A percentile compares a stretch with the other conserved stretches of the same genome.
Conservation (phyloP, 352 stramenopile species). For the Bremia lactucae region DNA sequence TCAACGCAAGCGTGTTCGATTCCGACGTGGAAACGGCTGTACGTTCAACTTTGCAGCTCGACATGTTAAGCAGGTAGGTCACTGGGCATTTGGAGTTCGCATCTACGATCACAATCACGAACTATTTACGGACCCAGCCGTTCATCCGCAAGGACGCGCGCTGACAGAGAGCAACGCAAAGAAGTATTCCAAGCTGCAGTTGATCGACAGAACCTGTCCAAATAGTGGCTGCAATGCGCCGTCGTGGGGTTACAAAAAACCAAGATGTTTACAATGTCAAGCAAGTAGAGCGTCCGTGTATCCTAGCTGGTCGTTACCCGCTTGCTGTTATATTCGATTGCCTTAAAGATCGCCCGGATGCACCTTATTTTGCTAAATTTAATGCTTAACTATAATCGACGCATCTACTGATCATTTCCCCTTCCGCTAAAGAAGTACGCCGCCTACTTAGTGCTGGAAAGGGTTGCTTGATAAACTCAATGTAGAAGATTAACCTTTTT, state of each 20-base stretch:
- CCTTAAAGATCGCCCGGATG: too few relatives aligned
- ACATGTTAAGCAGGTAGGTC: background rate
- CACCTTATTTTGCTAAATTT: background rate
- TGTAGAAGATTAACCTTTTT: background rate
- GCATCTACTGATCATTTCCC: background rate
- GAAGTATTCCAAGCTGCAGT: background rate
- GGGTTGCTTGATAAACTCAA: background rate
- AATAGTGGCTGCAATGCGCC: background rate
- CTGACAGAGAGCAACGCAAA: background rate
- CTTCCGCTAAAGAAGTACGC: background rate
- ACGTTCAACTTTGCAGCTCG: background rate
- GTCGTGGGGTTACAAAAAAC: background rate
- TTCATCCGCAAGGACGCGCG: background rate
- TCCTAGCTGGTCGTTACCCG: background rate
- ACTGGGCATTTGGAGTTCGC: background rate
- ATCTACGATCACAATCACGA: background rate
- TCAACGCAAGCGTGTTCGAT: background rate
- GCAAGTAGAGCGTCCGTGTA: background rate
- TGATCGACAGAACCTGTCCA: background rate
- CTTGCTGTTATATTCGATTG: too few relatives aligned
- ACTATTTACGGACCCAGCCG: background rate
- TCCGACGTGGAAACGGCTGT: background rate
- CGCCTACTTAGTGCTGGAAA: background rate
- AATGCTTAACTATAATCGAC: background rate
- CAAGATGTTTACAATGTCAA: background rate